Evolutionary conservation across 768 basidiomycete species (phyloP), one percentile per base, ranked within the genome.

Genomic region (Mycena indigotica): DNA sequence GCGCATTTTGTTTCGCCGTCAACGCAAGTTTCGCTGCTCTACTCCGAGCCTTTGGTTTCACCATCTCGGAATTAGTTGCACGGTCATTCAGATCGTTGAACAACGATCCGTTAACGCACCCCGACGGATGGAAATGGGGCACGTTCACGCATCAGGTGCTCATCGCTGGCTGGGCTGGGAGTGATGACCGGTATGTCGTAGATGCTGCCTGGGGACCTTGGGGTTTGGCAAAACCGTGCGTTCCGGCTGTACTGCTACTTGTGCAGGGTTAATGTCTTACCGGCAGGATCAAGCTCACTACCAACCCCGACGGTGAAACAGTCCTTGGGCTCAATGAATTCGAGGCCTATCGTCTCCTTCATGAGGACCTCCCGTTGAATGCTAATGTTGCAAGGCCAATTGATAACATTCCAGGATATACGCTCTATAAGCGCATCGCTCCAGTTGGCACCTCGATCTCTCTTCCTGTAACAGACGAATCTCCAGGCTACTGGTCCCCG

Each of bases 101-200:
- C 5, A 63, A 63, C 24, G 57, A 63, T 28, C 62, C 62, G 25
- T 21, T 15, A 40, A 54, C 55, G 28, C 62, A 63, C 24, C 50
- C 62, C 3, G 62, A 63, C 51, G 62, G 62, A 3, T 63, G 52
- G 52, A 59, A 59, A 19, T 63, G 62, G 62, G 62, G 62, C 5
- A 63, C 58, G 17, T 28, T 63, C 32, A 63, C 62, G 3, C 62
- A 63, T 35, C 29, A 63, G 55, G 15, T 63, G 21, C 35, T 63
- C 29, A 52, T 54, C 24, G 62, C 55, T 1, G 57, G 62, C 1
- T 63, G 62, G 62, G 45, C 44, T 2, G 62, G 41, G 5, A 41
- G 50, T 28, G 12, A 32, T 2, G 58, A 63, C 41, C 39, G 62
- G 23, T 63, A 59, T 49, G 41, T 63, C 6, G 15, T 63, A 3